Evolutionary conservation across 2,329 filamentous ascomycete species (phyloP).

Genomic region (Ceratocystis eucalypticola): DNA sequence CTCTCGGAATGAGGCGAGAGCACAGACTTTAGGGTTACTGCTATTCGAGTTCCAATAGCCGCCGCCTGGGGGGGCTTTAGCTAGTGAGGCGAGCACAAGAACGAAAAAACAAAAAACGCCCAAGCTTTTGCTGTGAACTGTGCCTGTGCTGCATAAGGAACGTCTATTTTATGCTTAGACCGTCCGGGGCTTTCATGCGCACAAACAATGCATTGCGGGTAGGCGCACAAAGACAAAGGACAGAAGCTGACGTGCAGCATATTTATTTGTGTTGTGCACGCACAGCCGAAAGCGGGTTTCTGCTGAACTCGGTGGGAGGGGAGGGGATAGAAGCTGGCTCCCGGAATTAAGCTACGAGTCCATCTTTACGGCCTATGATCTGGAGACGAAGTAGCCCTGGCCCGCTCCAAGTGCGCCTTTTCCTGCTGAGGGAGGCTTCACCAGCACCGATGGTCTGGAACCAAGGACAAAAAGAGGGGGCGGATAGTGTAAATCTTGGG

Average conservation of each 20-base stretch:
- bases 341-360: too few relatives aligned
- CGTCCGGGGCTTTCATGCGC: not conserved
- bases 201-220: slow-evolving; percentile 7
- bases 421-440: not conserved
- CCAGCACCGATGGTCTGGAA: not conserved
- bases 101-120: not conserved
- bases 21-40: not conserved
- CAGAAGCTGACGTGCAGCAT: not conserved
- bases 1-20: slow-evolving; percentile 3
- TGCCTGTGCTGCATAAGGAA: slow-evolving; percentile 3
- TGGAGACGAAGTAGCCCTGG: not conserved
- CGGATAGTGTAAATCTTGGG: not conserved
- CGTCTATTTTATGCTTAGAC: not conserved
- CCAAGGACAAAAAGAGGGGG: not conserved
- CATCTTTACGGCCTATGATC: not conserved
- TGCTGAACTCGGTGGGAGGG: too few relatives aligned
- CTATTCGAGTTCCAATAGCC: not conserved
- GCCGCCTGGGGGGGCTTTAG: not conserved
- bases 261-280: not conserved
- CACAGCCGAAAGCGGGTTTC: not conserved
- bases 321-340: too few relatives aligned
- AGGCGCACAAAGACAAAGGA: not conserved
- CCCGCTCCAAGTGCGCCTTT: not conserved
- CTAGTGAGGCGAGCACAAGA: not conserved
- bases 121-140: not conserved